These are phyloP conservation scores for Aspergillus brunneoviolaceus DNA, from an alignment of 2,329 filamentous ascomycete genomes.

Conservation along the genomic window DNA sequence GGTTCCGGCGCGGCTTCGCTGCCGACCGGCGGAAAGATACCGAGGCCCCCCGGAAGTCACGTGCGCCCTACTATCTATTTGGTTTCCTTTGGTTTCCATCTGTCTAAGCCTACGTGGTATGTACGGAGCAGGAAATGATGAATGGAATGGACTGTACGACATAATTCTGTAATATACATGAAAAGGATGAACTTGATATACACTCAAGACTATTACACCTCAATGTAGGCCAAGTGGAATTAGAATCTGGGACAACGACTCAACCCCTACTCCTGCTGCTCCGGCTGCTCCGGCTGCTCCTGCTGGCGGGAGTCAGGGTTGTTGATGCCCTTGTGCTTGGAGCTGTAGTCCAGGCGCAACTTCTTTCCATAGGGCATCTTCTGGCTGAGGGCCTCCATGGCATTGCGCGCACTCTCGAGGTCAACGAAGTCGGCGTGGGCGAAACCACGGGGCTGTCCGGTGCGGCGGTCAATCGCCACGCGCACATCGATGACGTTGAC, in stretches of 20 bases:
- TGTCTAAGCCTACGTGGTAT: no score
- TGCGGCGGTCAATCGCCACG: constrained; percentile 77
- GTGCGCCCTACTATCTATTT: constrained; percentile 8
- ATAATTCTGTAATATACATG: background rate
- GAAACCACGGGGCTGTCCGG: constrained; percentile 79
- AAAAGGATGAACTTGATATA: no score
- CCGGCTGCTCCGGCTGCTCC: background rate
- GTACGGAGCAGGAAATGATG: background rate
- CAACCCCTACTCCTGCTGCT: background rate
- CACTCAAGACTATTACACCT: no score
- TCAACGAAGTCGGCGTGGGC: constrained; percentile 79
- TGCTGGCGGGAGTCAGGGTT: background rate
- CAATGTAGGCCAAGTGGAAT: no score
- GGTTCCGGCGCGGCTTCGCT: constrained; percentile 22
- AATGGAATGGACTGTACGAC: background rate
- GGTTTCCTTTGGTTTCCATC: no score
- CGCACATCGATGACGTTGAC: constrained; percentile 72
- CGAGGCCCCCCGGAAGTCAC: constrained; percentile 26
- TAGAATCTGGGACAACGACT: no score
- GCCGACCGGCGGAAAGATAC: constrained; percentile 20
- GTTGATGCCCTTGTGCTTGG: constrained; percentile 6
- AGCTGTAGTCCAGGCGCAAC: constrained; percentile 65
- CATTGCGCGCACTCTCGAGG: constrained; percentile 63
- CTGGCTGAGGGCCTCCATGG: constrained; percentile 54
- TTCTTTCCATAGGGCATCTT: constrained; percentile 65